Base-by-base conservation (phyloP, 306 rosid genomes). In the Cicer judaicum region DNA sequence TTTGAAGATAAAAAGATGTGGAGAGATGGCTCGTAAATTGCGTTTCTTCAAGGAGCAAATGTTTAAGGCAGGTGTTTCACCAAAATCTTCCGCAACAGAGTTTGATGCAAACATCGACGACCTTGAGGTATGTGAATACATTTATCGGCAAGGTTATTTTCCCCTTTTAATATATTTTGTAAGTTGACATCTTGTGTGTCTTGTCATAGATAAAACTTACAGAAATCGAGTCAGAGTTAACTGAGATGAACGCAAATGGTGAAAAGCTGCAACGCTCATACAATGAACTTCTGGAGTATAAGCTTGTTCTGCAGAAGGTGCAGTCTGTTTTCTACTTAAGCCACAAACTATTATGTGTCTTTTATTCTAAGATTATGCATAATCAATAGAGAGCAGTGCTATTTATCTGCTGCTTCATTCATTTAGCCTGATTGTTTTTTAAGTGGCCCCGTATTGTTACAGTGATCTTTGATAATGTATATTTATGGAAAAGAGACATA, bases 1-100 rank as follows among this genome's bases (percentile, higher is more conserved):
- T 46, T 69, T 71, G 75, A 68, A 95, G 99, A 88, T 95, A 60
- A 95, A 90, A 89, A 86, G 91, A 88, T 84, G 87, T 77, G 99
- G 89, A 67, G 99, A 95, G 93, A 87, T 90, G 98, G 97, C 99
- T 42, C 98, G 98, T 29, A 87, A 86, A 83, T 80, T 95, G 61
- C 95, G 89, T 10, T 95, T 85, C 79, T 84, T 92, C 92, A 92
- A 89, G 92, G 98, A 95, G 36, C 98, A 95, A 78, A 95, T 95
- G 89, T 83, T 50, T 50, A 95, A 86, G 89, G 89, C 97, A 15
- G 92, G 87, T 64, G 85, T 95, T 68, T 79, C 81, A 57, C 89
- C 93, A 59, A 85, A 77, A 75, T 55, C 19, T 64, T 81, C 90
- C 21, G 21, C 72, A 65, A 21, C 85, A 53, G 70, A 56, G 74